These are phyloP conservation scores for Colletotrichum acutatum DNA, from an alignment of 2,329 filamentous ascomycete species.

Conservation along the genomic window DNA sequence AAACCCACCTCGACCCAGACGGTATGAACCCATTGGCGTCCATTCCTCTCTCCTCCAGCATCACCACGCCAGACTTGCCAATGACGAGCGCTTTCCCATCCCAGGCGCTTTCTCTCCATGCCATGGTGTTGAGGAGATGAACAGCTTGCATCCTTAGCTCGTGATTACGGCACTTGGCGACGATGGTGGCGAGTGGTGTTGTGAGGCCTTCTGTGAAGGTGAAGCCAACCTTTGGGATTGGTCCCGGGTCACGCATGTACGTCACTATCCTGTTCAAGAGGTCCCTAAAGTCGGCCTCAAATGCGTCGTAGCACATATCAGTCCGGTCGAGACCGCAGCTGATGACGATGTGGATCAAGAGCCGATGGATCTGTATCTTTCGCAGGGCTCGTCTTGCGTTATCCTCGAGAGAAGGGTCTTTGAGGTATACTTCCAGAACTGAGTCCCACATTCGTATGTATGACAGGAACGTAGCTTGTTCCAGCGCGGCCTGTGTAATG, in stretches of 20 bases:
- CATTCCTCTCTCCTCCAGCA: constrained; percentile 37
- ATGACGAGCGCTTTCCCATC: constrained; percentile 32
- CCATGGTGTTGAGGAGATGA: constrained; percentile 21
- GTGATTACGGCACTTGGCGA: constrained; percentile 37
- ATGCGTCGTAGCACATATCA: constrained; percentile 36
- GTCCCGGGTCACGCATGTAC: constrained; percentile 26
- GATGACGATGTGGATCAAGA: constrained; percentile 26
- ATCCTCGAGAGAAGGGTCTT: neutral
- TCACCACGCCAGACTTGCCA: constrained; percentile 33
- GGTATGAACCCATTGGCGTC: constrained; percentile 30
- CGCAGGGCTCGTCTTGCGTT: constrained; percentile 15
- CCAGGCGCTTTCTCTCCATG: constrained; percentile 35
- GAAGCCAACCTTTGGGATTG: constrained; percentile 4
- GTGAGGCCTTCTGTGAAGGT: constrained; percentile 34
- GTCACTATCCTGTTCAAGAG: constrained; percentile 24
- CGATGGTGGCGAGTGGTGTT: constrained; percentile 30
- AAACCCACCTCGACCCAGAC: constrained; percentile 33
- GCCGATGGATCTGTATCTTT: constrained; percentile 31
- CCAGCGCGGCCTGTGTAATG: neutral
- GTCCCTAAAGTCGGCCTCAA: constrained; percentile 31
- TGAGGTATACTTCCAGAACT: constrained; percentile 3
- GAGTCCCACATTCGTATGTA: constrained; percentile 24
- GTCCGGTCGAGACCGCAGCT: constrained; percentile 32
- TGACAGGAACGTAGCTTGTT: neutral
- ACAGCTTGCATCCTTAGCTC: constrained; percentile 33